Conservation (phyloP, 805 yeast genomes). For the Yarrowia phangngaensis region DNA sequence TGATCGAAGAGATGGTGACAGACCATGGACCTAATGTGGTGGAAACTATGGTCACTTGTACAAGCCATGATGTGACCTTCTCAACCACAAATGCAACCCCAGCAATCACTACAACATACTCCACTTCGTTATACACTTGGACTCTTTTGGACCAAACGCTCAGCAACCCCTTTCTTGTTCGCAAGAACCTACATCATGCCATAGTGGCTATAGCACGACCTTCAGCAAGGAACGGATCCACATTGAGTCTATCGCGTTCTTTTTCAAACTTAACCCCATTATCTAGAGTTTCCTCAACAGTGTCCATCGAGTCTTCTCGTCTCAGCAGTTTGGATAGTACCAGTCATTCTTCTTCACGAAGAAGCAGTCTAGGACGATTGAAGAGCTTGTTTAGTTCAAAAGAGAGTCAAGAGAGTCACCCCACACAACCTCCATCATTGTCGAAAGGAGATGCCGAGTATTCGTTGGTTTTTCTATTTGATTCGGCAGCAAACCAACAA, state of each 20-base stretch:
- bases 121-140: slow-evolving; percentile 14
- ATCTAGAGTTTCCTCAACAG: background rate
- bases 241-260: background rate
- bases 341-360: background rate
- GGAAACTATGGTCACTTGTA: too few species aligned
- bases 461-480: slow-evolving; percentile 4
- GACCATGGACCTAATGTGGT: too few species aligned
- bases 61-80: too few species aligned
- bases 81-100: too few species aligned
- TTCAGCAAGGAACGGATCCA: too few species aligned
- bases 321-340: background rate
- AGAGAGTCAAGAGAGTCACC: background rate
- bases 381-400: slow-evolving; percentile 4
- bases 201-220: slow-evolving; percentile 14
- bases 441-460: slow-evolving; percentile 8
- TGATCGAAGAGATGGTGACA: too few species aligned
- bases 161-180: background rate
- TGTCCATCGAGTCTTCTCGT: background rate
- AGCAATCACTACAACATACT: too few species aligned
- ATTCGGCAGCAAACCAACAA: background rate
- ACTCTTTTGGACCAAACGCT: slow-evolving; percentile 15
- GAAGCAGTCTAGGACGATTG: slow-evolving; percentile 17
- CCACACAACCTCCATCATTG: background rate
- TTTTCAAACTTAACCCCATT: background rate
- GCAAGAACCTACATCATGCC: slow-evolving; percentile 6